phyloP scores from a whole-genome alignment of 805 yeast genomes.

The Ascoidea rubescens region DNA sequence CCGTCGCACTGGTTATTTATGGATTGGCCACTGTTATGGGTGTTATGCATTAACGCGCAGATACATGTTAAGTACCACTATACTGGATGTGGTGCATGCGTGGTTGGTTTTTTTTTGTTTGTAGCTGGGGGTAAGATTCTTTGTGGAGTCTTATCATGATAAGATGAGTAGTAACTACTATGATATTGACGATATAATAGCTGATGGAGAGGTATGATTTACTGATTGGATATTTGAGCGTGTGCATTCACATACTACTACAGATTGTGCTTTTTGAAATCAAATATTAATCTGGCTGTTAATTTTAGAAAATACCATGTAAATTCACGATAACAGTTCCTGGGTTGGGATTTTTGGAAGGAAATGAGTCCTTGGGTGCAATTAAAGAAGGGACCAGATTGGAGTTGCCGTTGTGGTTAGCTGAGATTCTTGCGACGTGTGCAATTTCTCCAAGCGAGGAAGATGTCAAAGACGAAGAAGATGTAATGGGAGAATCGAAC shows the following conservation, averaged over 20 bases:
- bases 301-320: constrained; percentile 49
- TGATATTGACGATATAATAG: constrained; percentile 63
- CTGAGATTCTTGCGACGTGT: constrained; percentile 55
- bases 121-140: no score
- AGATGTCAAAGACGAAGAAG: constrained; percentile 20
- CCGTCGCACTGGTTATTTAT: no score
- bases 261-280: no score
- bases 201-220: constrained; percentile 39
- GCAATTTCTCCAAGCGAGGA: constrained; percentile 17
- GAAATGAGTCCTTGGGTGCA: constrained; percentile 41
- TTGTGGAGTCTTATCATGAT: no score
- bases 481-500: constrained; percentile 15
- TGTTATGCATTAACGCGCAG: no score
- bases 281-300: no score
- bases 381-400: constrained; percentile 46
- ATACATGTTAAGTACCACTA: no score
- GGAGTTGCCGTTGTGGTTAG: constrained; percentile 83
- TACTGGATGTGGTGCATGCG: no score
- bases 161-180: constrained; percentile 33
- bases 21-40: no score
- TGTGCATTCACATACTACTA: no score
- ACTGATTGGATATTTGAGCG: no score
- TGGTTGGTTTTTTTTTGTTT: no score
- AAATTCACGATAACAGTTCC: constrained; percentile 68
- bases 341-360: constrained; percentile 78